Base-by-base conservation (phyloP, 495 filamentous ascomycete genomes). In the Trichocladium antarcticum region DNA sequence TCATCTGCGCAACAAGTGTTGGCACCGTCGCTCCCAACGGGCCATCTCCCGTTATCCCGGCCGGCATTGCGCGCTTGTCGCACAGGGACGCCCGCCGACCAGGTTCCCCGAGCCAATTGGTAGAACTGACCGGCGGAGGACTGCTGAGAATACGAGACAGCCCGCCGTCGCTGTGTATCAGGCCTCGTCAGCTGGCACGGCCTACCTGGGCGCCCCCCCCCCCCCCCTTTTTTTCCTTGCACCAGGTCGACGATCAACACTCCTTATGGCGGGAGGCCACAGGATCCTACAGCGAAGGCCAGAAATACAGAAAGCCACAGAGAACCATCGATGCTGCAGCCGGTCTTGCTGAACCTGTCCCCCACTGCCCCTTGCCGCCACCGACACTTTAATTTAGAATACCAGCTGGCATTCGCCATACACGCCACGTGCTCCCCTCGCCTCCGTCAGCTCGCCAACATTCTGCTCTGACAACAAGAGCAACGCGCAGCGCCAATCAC, bases 21-120 rank as follows among this genome's bases (percentile, higher is more conserved):
- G n/a, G 21, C 41, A 44, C 27, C 20, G 32, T 40, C 38, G 14
- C 60, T 44, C 57, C 56, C 47, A 52, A 49, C 68, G 51, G 58
- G 61, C 53, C 55, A 63, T 51, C 48, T 62, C 59, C 60, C 63
- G 61, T 62, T 59, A 48, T 56, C 57, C 62, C 61, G 46, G 42
- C 21, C 47, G 61, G 59, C 63, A 62, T 59, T 63, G 47, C 58
- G 55, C 55, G 47, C 51, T 32, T 32, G 70, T 73, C 51, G 68
- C 59, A 73, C 70, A 68, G 59, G 50, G 37, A 50, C 42, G 61
- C 58, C 68, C 61, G 65, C 68, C 31, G 61, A 57, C 64, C 61
- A 60, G 60, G 63, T 65, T 62, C 65, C 62, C 60, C 56, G 53
- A 62, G 65, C 68, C 65, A 65, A 72, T 72, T 72, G 68, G 68